phyloP scores from a whole-genome alignment of 2,329 filamentous ascomycete genomes.

The Lasiodiplodia gonubiensis region DNA sequence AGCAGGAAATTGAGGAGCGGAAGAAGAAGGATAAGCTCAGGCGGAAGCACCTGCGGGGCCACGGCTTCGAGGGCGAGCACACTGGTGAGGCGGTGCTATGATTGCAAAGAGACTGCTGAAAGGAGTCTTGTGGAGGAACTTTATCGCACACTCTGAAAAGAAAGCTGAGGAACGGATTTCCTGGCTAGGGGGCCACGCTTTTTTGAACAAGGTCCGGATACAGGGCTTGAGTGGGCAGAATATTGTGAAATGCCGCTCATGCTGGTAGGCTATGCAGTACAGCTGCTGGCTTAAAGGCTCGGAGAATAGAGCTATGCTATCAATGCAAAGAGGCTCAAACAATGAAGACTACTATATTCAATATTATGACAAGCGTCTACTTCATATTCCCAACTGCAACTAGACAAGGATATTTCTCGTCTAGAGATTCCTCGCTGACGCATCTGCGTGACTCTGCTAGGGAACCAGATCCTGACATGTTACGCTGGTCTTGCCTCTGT shows the following conservation, averaged over 20 bases:
- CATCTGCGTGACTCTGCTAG: background rate
- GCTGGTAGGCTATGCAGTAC: background rate
- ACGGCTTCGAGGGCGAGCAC: conserved; percentile 30
- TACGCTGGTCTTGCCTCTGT: background rate
- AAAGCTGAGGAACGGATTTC: background rate
- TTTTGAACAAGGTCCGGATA: conserved; percentile 10
- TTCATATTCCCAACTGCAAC: background rate
- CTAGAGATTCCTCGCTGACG: background rate
- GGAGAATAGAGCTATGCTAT: background rate
- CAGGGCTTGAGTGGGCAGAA: conserved; percentile 28
- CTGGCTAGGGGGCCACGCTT: background rate
- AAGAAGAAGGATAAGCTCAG: conserved; percentile 53
- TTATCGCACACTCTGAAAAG: conserved; percentile 1
- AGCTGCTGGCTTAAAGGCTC: conserved; percentile 2
- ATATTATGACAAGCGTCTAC: background rate
- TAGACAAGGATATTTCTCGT: background rate
- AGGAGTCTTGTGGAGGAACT: background rate
- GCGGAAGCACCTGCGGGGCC: conserved; percentile 13
- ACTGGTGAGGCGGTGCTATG: conserved; percentile 26
- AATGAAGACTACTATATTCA: background rate
- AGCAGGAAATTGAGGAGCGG: conserved; percentile 71
- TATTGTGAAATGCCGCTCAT: conserved; percentile 32
- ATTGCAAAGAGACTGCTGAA: background rate
- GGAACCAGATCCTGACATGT: background rate
- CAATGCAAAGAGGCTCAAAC: background rate